phyloP scores from a whole-genome alignment of 345 rosid species.

The Bruguiera sexangula region DNA sequence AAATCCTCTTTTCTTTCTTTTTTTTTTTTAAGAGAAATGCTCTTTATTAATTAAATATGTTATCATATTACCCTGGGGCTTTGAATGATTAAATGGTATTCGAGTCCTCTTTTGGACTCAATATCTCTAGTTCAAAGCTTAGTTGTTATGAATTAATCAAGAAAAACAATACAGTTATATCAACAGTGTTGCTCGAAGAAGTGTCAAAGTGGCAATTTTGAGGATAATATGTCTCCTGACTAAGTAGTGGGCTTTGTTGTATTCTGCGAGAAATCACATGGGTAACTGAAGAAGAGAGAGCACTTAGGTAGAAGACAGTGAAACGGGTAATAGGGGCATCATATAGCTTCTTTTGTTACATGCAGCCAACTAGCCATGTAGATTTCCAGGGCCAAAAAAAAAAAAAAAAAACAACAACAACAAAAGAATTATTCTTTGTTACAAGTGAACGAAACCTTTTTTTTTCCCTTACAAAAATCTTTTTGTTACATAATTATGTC shows the following conservation, averaged over 20 bases:
- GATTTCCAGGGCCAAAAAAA: neutral
- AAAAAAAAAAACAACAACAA: neutral
- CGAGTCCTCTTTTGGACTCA: too few relatives aligned
- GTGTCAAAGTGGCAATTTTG: conserved; percentile 4
- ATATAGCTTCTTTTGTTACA: neutral
- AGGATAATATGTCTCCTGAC: conserved; percentile 5
- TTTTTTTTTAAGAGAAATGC: neutral
- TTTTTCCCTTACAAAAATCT: neutral
- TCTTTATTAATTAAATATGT: neutral
- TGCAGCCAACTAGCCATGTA: neutral
- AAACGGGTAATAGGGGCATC: neutral
- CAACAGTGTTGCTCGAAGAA: neutral
- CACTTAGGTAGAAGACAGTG: neutral
- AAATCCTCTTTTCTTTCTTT: neutral
- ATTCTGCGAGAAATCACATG: conserved; percentile 24
- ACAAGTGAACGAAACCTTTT: neutral
- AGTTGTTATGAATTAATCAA: too few relatives aligned
- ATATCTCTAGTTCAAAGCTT: too few relatives aligned
- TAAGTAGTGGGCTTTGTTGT: conserved; percentile 2
- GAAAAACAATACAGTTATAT: neutral
- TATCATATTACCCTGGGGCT: too few relatives aligned
- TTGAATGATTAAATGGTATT: too few relatives aligned
- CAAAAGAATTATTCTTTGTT: neutral
- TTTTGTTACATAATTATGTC: neutral
- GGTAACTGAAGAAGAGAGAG: conserved; percentile 16